Percentiles rank a stretch among this genome's conserved stretches.
Conservation (phyloP, 2,329 filamentous ascomycete genomes). For the Ascochyta clinopodiicola region DNA sequence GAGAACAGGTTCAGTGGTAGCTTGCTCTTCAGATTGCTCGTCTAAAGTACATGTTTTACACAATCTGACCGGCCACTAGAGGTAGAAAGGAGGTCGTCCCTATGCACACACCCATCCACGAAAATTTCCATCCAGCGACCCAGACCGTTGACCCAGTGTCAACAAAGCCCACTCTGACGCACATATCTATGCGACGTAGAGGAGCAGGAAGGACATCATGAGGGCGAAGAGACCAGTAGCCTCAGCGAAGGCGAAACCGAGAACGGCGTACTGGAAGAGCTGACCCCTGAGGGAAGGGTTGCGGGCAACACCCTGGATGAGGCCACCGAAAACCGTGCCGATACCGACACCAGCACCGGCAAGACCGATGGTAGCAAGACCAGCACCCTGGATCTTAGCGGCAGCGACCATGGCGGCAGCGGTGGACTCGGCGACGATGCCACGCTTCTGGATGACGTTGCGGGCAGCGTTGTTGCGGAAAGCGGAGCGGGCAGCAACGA, state of each 20-base stretch:
- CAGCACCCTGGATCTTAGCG: constrained; percentile 52
- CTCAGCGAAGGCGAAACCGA: constrained; percentile 94
- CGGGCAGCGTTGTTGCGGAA: constrained; percentile 51
- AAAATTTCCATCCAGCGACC: constrained; percentile 47
- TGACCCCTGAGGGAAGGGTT: constrained; percentile 94
- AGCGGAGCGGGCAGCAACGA: constrained; percentile 49
- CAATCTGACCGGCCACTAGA: constrained; percentile 52
- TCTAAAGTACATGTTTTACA: constrained; percentile 54
- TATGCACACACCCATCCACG: constrained; percentile 51
- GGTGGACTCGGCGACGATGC: constrained; percentile 52
- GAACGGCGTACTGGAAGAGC: constrained; percentile 95
- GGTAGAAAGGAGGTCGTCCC: constrained; percentile 46
- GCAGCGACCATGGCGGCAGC: constrained; percentile 52
- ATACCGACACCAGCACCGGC: constrained; percentile 94
- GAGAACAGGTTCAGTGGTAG: constrained; percentile 45
- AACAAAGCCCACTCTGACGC: constrained; percentile 39
- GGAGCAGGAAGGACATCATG: constrained; percentile 56
- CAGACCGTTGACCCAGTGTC: constrained; percentile 44
- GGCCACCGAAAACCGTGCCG: constrained; percentile 90
- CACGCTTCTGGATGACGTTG: constrained; percentile 50
- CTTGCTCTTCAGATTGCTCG: constrained; percentile 51
- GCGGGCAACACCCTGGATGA: constrained; percentile 87
- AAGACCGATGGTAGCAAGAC: constrained; percentile 83
- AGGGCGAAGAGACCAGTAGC: constrained; percentile 73
- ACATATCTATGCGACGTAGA: constrained; percentile 52